phyloP scores from a whole-genome alignment of 768 basidiomycete genomes.

The Lentinula sp. region DNA sequence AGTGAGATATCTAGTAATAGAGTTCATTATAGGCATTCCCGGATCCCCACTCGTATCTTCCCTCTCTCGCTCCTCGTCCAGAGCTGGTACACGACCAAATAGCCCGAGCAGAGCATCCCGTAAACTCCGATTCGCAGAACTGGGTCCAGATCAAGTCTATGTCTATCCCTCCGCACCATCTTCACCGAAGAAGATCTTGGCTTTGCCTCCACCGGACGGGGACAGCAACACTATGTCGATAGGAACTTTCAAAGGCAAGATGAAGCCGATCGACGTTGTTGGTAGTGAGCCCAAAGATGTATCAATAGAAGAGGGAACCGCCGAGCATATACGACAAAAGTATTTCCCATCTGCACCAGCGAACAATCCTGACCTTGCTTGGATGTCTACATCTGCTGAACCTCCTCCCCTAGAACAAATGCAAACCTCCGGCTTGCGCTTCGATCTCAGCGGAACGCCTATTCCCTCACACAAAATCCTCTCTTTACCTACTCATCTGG shows the following conservation, averaged over 20 bases:
- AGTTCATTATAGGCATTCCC: not conserved
- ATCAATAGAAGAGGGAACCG: slow-evolving; percentile 61
- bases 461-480: slow-evolving; percentile 51
- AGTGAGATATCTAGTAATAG: not conserved
- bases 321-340: slow-evolving; percentile 76
- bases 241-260: not conserved
- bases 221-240: slow-evolving; percentile 22
- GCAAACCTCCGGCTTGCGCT: slow-evolving; percentile 45
- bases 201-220: slow-evolving; percentile 47
- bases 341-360: slow-evolving; percentile 73
- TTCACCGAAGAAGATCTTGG: slow-evolving; percentile 61
- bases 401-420: slow-evolving; percentile 18
- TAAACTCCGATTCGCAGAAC: slow-evolving; percentile 71
- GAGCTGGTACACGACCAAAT: slow-evolving; percentile 12
- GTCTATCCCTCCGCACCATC: slow-evolving; percentile 80
- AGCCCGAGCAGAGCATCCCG: slow-evolving; percentile 39
- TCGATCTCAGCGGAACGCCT: slow-evolving; percentile 69
- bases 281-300: slow-evolving; percentile 2
- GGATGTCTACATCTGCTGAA: slow-evolving; percentile 48
- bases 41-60: not conserved
- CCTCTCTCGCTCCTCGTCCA: not conserved
- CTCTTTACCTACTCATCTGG: slow-evolving; percentile 74
- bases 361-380: slow-evolving; percentile 71
- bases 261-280: not conserved
- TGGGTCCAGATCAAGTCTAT: slow-evolving; percentile 68